phyloP scores from a whole-genome alignment of 2,329 filamentous ascomycete species.

The Penicillium sp. region DNA sequence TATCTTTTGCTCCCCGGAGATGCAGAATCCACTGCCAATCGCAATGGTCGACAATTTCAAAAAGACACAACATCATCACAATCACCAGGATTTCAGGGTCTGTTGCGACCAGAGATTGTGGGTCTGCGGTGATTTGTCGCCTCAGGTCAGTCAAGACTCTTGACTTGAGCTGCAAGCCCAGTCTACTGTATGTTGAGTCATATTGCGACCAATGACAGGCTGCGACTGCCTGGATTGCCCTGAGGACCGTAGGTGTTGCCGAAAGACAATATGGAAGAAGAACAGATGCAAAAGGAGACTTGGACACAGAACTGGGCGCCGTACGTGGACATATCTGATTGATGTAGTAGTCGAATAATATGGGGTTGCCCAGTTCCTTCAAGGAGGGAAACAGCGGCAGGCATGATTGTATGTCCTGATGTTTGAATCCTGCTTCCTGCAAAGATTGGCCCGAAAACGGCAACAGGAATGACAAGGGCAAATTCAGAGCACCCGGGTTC shows the following conservation, averaged over 20 bases:
- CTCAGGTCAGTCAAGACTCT: background rate
- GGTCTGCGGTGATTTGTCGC: background rate
- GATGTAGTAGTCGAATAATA: conserved; percentile 17
- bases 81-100: conserved; percentile 31
- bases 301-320: conserved; percentile 1
- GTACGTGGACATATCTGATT: conserved; percentile 16
- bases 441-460: background rate
- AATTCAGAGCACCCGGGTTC: background rate
- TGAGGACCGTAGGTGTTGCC: conserved; percentile 6
- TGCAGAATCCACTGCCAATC: conserved; percentile 47
- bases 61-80: conserved; percentile 42
- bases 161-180: conserved; percentile 10
- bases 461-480: background rate
- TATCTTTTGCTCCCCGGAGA: conserved; percentile 45
- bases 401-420: background rate
- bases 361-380: conserved; percentile 5
- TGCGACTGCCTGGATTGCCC: conserved; percentile 12
- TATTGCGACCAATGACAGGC: conserved; percentile 17
- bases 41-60: conserved; percentile 40
- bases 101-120: background rate
- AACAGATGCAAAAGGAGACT: conserved; percentile 14
- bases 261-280: conserved; percentile 14
- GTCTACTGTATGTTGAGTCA: conserved; percentile 10
- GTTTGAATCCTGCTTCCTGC: background rate
- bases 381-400: conserved; percentile 8